Conservation (phyloP, 1,284 basidiomycete genomes). For the Microbotryum scabiosae region DNA sequence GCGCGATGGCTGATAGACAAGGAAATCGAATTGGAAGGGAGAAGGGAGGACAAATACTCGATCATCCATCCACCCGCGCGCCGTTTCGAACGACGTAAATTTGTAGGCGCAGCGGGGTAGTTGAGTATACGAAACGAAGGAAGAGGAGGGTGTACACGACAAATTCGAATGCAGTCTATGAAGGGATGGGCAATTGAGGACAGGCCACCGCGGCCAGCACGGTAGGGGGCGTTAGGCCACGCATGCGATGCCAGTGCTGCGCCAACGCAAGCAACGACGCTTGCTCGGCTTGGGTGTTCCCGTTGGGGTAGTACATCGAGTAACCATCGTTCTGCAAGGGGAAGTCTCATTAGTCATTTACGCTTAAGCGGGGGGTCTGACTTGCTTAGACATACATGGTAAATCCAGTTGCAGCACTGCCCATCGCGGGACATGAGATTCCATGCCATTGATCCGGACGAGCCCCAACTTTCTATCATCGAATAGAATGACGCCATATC, state of each 20-base stretch:
- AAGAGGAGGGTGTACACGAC: too few species aligned
- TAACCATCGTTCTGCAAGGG: slow-evolving; percentile 36
- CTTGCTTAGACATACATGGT: slow-evolving; percentile 17
- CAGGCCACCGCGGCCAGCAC: slow-evolving; percentile 29
- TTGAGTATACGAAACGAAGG: too few species aligned
- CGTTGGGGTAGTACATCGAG: slow-evolving; percentile 32
- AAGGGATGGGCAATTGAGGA: slow-evolving; percentile 12
- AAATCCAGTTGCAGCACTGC: slow-evolving; percentile 27
- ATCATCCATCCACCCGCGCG: too few species aligned
- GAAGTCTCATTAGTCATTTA: too few species aligned
- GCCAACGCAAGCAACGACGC: too few species aligned
- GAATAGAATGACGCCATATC: slow-evolving; percentile 20
- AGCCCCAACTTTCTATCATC: slow-evolving; percentile 11
- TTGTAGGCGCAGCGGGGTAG: too few species aligned
- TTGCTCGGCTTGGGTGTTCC: background rate
- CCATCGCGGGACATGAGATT: slow-evolving; percentile 16
- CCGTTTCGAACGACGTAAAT: too few species aligned
- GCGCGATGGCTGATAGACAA: too few species aligned
- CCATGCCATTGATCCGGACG: slow-evolving; percentile 31
- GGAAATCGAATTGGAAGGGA: too few species aligned
- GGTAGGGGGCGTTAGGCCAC: slow-evolving; percentile 18
- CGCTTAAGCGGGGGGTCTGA: too few species aligned
- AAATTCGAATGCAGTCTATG: too few species aligned
- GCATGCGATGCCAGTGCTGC: slow-evolving; percentile 29
- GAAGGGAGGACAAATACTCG: too few species aligned